Evolutionary conservation across 1,139 yeast species (phyloP), one percentile per base, ranked within the genome.

Genomic region (Lodderomyces elongisporus): DNA sequence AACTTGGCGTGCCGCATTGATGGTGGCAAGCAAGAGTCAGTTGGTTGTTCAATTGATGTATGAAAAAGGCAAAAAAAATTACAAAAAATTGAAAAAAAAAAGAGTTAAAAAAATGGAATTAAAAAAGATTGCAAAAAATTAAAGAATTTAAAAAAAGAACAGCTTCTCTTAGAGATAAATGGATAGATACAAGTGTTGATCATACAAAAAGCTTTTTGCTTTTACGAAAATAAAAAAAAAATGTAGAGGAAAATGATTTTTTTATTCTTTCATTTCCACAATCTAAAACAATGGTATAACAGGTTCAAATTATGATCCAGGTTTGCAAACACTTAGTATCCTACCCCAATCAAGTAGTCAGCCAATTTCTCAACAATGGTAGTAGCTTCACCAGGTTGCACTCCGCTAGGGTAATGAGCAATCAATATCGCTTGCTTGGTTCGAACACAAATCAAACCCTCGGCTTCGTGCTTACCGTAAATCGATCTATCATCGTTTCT

Each of bases 381-480:
- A 42, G 96, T 84, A 38, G 98, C 98, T 54, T 85, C 96, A 47
- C 95, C 96, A 21, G 97, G 88, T 56, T 81, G 93, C 33, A 85
- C 80, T 38, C 87, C 87, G 14, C 80, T 74, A 10, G 96, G 95
- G 58, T 91, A 93, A 61, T 91, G 97, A n/a, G 93, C 96, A 53
- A 93, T 65, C 54, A 91, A 66, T 39, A 91, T 79, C 27, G 97
- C 88, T 62, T 89, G 97, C 56, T 79, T 84, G 39, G 97, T 88
- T 70, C 95, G 82, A 34, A 91, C 96, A 44, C 89, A 84, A 46
- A 91, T 66, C 38, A 91, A 73, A 46, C 98, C 98, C 48, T 83
- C 85, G 39, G 81, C 87, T 39, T 70, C 82, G 46, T 82, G 88
- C 68, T 91, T 89, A 47, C 96, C 98, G 58, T 91, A 89, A 49